Base-by-base conservation (phyloP, 1,284 basidiomycete species). In the Sporisorium iseilematis-ciliati region DNA sequence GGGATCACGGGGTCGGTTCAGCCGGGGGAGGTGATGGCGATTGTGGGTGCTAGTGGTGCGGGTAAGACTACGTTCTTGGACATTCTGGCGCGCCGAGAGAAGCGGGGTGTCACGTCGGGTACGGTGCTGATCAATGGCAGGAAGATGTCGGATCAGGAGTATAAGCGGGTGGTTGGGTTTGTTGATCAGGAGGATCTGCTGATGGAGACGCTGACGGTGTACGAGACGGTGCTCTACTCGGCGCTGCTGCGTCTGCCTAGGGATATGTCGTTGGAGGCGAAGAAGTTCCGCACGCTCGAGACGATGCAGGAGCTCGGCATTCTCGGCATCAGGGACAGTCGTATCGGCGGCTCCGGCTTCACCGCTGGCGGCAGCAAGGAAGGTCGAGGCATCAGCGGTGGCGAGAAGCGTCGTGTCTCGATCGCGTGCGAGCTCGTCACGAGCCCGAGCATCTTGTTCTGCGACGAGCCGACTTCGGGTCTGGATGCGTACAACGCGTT, bases 391-490 rank as follows among this genome's bases (percentile, higher is more conserved):
- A 73, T 81, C 41, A 73, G 67, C n/a, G 79, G 79, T 11, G 79
- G 79, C 16, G 79, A 81, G 56, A 69, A 79, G 49, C 74, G 79
- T 10, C 64, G 78, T 2, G 73, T 78, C 11, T 94, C 93, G 0
- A 98, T 99, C 74, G 96, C 96, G n/a, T 98, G 96, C 85, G 96
- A 98, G 86, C 88, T 99, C 25, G 96, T 98, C 41, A 99, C 95
- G 0, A 94, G 93, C 55, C 95, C 95, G 4, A 94, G 93, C 0
- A 95, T 99, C 63, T 86, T 99, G 49, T 97, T 98, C 88, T 88
- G 97, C 59, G 96, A 99, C 82, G 96, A 99, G 83, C 96, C 96
- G 2, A 98, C 95, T 0, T 94, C 93, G 58, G 95, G 93, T 0
- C 45, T 81, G 31, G 96, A 99, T 82, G 91, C 95, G 0, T 97